These are phyloP conservation scores for Ustilago xerochloae DNA, from an alignment of 1,284 basidiomycete species.

Conservation along the genomic window DNA sequence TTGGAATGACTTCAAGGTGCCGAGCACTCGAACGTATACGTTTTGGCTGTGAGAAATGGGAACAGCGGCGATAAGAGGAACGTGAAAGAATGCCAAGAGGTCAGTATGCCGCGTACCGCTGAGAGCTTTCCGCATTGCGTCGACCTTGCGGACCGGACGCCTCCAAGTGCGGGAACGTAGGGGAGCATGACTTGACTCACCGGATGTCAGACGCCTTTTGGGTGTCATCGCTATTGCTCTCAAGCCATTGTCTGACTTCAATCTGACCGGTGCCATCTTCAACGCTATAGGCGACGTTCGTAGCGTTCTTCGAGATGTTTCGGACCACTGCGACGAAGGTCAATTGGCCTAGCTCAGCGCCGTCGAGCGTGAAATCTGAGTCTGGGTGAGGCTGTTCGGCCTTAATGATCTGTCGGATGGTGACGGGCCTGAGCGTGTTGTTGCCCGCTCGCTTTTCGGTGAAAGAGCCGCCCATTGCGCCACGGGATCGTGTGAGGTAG, in stretches of 20 bases:
- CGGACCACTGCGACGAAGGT: conserved; percentile 83
- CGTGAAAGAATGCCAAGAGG: no score
- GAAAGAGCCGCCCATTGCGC: conserved; percentile 4
- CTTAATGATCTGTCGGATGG: conserved; percentile 80
- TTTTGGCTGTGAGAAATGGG: conserved; percentile 73
- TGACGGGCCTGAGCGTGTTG: conserved; percentile 79
- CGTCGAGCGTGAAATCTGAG: conserved; percentile 86
- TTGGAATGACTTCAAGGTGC: conserved; percentile 87
- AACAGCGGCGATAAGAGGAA: neutral
- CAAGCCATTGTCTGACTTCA: conserved; percentile 89
- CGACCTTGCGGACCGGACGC: neutral
- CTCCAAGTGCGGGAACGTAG: neutral
- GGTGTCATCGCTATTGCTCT: conserved; percentile 74
- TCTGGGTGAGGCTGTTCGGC: conserved; percentile 87
- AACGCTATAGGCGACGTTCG: conserved; percentile 82
- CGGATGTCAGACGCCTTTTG: conserved; percentile 54
- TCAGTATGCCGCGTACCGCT: conserved; percentile 7
- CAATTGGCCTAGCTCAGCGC: conserved; percentile 83
- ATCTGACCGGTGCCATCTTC: conserved; percentile 91
- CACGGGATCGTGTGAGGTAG: neutral
- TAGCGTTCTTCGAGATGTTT: conserved; percentile 78
- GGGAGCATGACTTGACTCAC: conserved; percentile 25
- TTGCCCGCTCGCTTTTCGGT: conserved; percentile 53
- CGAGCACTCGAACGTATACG: conserved; percentile 84
- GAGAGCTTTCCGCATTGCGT: conserved; percentile 1